Conservation (phyloP, 2,329 filamentous ascomycete genomes). For the Waltergamsia citrina region DNA sequence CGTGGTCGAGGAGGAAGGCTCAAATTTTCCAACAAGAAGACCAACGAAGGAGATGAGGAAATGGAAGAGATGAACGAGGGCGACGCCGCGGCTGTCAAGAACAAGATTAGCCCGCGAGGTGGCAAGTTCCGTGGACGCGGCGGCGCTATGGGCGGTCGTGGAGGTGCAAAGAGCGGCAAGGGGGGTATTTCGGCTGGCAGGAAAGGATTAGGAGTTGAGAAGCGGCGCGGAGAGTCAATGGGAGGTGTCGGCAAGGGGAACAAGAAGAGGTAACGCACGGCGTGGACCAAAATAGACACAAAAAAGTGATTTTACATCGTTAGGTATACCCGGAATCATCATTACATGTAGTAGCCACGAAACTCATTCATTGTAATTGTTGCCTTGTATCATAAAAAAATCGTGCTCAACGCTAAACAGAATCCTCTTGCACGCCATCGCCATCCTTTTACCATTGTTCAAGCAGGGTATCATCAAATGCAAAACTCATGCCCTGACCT, state of each 20-base stretch:
- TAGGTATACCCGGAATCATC: too few relatives aligned
- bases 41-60: constrained; percentile 38
- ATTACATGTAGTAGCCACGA: too few relatives aligned
- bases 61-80: constrained; percentile 46
- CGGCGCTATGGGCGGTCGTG: constrained; percentile 20
- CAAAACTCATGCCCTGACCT: too few relatives aligned
- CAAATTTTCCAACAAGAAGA: constrained; percentile 59
- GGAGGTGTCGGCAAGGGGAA: constrained; percentile 27
- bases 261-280: constrained; percentile 2
- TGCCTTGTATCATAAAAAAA: too few relatives aligned
- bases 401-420: too few relatives aligned
- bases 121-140: constrained; percentile 18
- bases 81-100: constrained; percentile 42
- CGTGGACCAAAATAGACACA: too few relatives aligned
- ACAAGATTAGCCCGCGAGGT: constrained; percentile 30
- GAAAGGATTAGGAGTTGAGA: constrained; percentile 40
- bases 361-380: too few relatives aligned
- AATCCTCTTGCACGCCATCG: too few relatives aligned
- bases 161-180: constrained; percentile 31
- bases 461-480: too few relatives aligned
- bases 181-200: constrained; percentile 36
- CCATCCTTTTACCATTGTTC: too few relatives aligned
- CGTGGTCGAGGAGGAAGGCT: constrained; percentile 58
- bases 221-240: constrained; percentile 29
- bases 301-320: too few relatives aligned